Evolutionary conservation across 2,329 filamentous ascomycete species (phyloP), one percentile per base, ranked within the genome.

Genomic region (Neofusicoccum laricinum): DNA sequence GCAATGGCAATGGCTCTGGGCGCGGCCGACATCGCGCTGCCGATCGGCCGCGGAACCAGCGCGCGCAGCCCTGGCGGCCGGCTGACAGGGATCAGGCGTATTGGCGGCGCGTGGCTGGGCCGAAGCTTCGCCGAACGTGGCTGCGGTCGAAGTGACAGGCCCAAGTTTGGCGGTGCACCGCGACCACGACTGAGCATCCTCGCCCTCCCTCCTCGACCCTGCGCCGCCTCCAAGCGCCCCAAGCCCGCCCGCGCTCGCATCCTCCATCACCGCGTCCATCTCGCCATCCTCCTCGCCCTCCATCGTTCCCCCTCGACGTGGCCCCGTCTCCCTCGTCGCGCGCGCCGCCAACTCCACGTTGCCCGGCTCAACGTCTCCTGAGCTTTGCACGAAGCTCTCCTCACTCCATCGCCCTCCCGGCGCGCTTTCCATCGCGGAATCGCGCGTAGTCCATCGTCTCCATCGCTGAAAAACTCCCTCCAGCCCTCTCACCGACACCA

Each of bases 401-500:
- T 55, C 40, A 15, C 48, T 19, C 48, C 40, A 5, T 32, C 30
- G 32, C 5, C 17, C 11, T 19, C 14, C 25, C 15, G 19, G 30
- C 8, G 41, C 14, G 30, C 46, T 21, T 53, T 57, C 46, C 65
- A 45, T 66, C 58, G 25, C 40, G 14, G 45, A 49, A 40, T n/a
- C 19, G 32, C 12, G 45, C 8, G 17, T 36, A 15, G 6, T 12
- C 14, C 41, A 59, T 36, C 41, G 3, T 25, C 49, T 12, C 14
- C 43, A 49, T 36, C 49, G n/a, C 25, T 10, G 11, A 10, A 51
- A 50, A 32, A 2, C 45, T 10, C 46, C 14, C 41, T 19, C n/a
- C 12, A 25, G 21, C 46, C 17, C 14, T 25, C 57, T 38, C 48
- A 46, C 51, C 36, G 8, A 65, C 68, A 69, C 68, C 72, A 96